Conservation (phyloP, 2,329 filamentous ascomycete species). For the Lecanicillium sp. region DNA sequence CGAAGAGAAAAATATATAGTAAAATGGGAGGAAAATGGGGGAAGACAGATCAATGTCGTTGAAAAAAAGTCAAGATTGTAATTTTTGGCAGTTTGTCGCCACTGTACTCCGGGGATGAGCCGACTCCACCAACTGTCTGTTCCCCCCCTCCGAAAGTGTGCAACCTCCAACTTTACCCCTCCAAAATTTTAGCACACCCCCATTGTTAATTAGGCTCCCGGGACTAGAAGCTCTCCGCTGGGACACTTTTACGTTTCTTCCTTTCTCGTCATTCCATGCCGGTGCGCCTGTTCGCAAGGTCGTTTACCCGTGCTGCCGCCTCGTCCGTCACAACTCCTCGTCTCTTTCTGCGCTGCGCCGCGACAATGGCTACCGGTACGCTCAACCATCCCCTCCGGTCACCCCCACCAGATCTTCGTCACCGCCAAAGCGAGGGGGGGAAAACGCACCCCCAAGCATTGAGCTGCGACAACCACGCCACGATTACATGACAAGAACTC, state of each 20-base stretch:
- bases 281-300: background rate
- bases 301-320: background rate
- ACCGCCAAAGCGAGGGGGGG: background rate
- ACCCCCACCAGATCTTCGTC: background rate
- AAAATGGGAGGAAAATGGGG: background rate
- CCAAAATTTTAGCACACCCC: no score
- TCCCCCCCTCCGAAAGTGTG: no score
- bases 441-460: no score
- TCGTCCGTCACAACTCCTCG: background rate
- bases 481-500: no score
- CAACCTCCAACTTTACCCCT: no score
- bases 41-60: background rate
- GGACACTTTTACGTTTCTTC: no score
- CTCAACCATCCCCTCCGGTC: slow-evolving; percentile 3
- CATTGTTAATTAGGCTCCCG: no score
- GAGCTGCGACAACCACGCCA: no score
- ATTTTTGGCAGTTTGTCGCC: background rate
- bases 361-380: slow-evolving; percentile 9
- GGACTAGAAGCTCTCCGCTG: no score
- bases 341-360: background rate
- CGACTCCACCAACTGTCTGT: background rate
- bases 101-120: slow-evolving; percentile 11
- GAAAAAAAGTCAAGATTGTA: background rate
- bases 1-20: background rate
- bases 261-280: slow-evolving; percentile 10